phyloP scores from a whole-genome alignment of 768 basidiomycete genomes.

The Auriscalpium microsporum region DNA sequence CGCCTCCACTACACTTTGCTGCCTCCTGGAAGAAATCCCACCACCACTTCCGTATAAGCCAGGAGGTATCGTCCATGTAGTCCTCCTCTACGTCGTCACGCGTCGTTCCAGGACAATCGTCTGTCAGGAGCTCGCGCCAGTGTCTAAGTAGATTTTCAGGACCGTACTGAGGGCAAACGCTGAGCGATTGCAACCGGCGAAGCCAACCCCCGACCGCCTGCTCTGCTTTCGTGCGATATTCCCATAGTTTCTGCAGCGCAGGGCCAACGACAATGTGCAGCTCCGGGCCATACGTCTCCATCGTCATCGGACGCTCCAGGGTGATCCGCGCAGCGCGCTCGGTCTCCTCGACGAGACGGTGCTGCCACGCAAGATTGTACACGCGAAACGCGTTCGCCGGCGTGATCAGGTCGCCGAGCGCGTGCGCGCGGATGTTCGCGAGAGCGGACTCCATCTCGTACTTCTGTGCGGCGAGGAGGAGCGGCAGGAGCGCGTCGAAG shows the following conservation, averaged over 20 bases:
- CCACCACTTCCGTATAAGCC: too few relatives aligned
- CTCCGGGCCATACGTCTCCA: neutral
- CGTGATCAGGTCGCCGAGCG: slow-evolving; percentile 22
- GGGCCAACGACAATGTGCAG: neutral
- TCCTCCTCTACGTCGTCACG: neutral
- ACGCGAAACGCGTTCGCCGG: neutral
- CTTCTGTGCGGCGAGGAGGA: neutral
- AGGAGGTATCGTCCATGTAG: too few relatives aligned
- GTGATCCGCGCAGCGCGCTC: neutral
- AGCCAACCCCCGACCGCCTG: neutral
- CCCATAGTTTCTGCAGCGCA: neutral
- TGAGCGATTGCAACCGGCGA: too few relatives aligned
- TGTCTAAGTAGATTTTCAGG: too few relatives aligned
- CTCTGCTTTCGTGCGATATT: neutral
- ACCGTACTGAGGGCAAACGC: too few relatives aligned
- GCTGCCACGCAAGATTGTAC: neutral
- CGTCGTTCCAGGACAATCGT: too few relatives aligned
- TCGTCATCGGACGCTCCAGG: neutral
- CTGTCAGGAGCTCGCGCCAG: too few relatives aligned
- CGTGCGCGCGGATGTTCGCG: neutral
- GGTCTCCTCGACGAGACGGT: neutral
- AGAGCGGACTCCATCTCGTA: neutral
- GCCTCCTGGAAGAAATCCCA: neutral
- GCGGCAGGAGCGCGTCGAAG: neutral
- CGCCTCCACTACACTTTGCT: neutral